These are phyloP conservation scores for Mortierella polycephala DNA, from an alignment of 371 early-diverging fungal genomes.

Conservation along the genomic window DNA sequence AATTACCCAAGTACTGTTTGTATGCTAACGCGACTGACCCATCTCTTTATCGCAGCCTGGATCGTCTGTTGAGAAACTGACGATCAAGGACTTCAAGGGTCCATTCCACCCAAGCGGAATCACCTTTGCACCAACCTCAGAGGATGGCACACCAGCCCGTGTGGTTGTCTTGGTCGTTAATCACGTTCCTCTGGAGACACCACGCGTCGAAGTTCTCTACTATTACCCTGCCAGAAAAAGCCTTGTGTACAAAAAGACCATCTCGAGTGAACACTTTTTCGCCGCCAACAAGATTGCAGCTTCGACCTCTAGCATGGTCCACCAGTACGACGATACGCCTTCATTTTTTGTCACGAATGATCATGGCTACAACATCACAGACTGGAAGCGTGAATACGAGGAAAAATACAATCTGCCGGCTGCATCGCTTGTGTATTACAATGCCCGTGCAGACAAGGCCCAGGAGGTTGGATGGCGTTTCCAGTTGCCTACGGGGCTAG, in stretches of 20 bases:
- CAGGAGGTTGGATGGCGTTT: constrained; percentile 51
- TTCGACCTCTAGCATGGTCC: constrained; percentile 11
- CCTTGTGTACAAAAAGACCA: constrained; percentile 53
- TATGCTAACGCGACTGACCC: no score
- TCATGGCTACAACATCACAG: constrained; percentile 48
- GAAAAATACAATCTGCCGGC: constrained; percentile 54
- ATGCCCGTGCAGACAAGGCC: constrained; percentile 42
- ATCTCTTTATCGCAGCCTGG: constrained; percentile 21
- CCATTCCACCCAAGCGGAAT: constrained; percentile 54
- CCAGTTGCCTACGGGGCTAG: constrained; percentile 42
- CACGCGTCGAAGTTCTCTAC: constrained; percentile 52
- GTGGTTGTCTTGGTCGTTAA: constrained; percentile 46
- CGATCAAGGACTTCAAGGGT: constrained; percentile 43
- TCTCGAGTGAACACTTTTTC: constrained; percentile 40
- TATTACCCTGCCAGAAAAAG: constrained; percentile 52
- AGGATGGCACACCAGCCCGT: constrained; percentile 51
- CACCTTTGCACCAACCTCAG: constrained; percentile 35
- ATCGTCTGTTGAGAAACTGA: constrained; percentile 39
- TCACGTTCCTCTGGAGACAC: constrained; percentile 48
- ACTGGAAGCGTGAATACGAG: constrained; percentile 54
- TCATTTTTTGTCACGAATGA: constrained; percentile 48
- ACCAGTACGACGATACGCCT: constrained; percentile 47
- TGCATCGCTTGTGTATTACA: constrained; percentile 39
- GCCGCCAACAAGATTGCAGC: constrained; percentile 53
- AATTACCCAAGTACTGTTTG: neutral